phyloP scores from a whole-genome alignment of 768 basidiomycete genomes.

The Naganishia antarctica region DNA sequence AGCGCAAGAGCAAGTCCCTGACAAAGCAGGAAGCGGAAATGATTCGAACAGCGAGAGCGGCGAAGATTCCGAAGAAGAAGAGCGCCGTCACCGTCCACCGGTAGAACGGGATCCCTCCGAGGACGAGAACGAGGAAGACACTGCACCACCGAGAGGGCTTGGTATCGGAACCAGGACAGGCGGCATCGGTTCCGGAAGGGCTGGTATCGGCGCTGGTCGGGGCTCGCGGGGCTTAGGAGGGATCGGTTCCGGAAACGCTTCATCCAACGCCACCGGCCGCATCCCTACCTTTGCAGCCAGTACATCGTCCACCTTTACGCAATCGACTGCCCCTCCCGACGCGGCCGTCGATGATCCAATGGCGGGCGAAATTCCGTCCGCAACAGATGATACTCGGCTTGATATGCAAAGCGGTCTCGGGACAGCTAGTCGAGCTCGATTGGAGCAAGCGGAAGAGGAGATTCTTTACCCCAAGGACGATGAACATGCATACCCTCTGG shows the following conservation, averaged over 20 bases:
- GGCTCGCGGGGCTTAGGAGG: not conserved
- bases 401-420: conserved; percentile 31
- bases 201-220: not conserved
- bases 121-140: not conserved
- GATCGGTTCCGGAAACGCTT: conserved; percentile 9
- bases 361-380: not conserved
- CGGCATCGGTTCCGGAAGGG: conserved; percentile 12
- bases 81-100: not conserved
- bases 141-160: not conserved
- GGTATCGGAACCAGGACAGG: conserved; percentile 7
- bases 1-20: not conserved
- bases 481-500: conserved; percentile 34
- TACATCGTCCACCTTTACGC: conserved; percentile 5
- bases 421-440: conserved; percentile 24
- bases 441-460: conserved; percentile 22
- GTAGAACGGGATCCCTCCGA: conserved; percentile 1
- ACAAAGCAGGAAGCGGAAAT: conserved; percentile 31
- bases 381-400: not conserved
- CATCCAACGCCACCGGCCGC: not conserved
- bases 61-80: conserved; percentile 5
- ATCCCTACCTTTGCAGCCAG: conserved; percentile 2
- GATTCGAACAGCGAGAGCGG: conserved; percentile 23
- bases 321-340: conserved; percentile 7
- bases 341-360: not conserved
- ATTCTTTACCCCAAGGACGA: conserved; percentile 22